Base-by-base conservation (phyloP, 768 basidiomycete genomes). In the Artomyces pyxidatus region DNA sequence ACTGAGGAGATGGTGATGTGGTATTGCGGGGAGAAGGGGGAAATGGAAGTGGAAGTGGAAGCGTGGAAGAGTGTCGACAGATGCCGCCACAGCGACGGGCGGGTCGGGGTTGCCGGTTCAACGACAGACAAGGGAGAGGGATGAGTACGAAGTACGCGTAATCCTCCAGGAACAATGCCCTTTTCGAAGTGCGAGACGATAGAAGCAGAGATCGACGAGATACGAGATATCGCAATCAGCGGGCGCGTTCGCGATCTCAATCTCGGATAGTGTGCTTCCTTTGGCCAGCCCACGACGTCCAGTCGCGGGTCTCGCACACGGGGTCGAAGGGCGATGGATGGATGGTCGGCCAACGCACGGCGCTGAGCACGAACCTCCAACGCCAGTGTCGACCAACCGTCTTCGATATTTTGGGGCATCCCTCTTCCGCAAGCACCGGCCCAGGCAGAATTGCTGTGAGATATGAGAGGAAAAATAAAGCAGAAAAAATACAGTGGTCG, bases 211-310 rank as follows among this genome's bases (percentile, higher is more conserved):
- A 59, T 51, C 50, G 56, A 60, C 59, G 55, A 53, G 51, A 58
- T 62, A 55, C 58, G 52, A 48, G 53, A 59, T 41, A 48, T 53
- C 52, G 21, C 42, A 50, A 49, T 56, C 52, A 54, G 35, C 55
- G 50, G 53, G 29, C 30, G 53, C 43, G 46, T 50, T 47, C 48
- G 41, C 57, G 47, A 47, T 48, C 48, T 49, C 48, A 45, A 50
- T 55, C 64, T 67, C 69, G 63, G 71, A 71, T 62, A n/a, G 57
- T 60, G 59, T 54, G 55, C 60, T 63, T 56, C 59, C 49, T 50
- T 51, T 43, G 60, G 57, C 65, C 62, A 61, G 64, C 67, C 68
- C 61, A 63, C 64, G 57, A 65, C 67, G 37, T 70, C 72, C 47
- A 70, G 67, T 62, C 54, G 57, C 62, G 60, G 63, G 67, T 54